Conservation (phyloP, 495 filamentous ascomycete species). For the Tuber borchii region DNA sequence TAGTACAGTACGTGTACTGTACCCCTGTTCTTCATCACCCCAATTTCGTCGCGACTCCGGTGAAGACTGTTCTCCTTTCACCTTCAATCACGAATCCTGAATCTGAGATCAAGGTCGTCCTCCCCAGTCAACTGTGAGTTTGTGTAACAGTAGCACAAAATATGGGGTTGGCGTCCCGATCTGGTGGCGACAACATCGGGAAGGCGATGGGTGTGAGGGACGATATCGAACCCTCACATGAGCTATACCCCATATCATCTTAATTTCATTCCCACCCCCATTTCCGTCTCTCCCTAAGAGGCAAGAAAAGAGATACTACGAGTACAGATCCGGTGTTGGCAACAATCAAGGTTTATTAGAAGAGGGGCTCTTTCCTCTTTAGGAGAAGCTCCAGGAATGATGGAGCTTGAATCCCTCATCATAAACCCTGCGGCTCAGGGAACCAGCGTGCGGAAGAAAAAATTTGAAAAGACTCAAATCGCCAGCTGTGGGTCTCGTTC, state of each 20-base stretch:
- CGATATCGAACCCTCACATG: background rate
- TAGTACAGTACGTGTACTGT: no score
- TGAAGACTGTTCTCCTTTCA: background rate
- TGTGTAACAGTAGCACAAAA: background rate
- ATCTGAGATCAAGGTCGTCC: background rate
- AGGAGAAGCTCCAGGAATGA: background rate
- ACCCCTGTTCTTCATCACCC: no score
- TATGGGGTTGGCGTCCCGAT: background rate
- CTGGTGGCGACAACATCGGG: background rate
- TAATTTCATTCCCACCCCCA: background rate
- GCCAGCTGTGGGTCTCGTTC: background rate
- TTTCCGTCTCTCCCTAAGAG: background rate
- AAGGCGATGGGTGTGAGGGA: background rate
- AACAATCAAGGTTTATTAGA: background rate
- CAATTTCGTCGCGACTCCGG: no score
- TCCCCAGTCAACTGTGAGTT: background rate
- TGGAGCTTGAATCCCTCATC: slow-evolving; percentile 1
- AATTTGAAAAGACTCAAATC: background rate
- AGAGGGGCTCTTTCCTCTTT: background rate
- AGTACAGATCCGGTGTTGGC: background rate
- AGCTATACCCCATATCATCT: background rate
- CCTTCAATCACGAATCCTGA: background rate
- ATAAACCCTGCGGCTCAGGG: background rate
- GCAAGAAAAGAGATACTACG: background rate
- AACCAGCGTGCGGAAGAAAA: background rate